Conservation (phyloP, 768 basidiomycete species). For the Paxillus ammoniavirescens region DNA sequence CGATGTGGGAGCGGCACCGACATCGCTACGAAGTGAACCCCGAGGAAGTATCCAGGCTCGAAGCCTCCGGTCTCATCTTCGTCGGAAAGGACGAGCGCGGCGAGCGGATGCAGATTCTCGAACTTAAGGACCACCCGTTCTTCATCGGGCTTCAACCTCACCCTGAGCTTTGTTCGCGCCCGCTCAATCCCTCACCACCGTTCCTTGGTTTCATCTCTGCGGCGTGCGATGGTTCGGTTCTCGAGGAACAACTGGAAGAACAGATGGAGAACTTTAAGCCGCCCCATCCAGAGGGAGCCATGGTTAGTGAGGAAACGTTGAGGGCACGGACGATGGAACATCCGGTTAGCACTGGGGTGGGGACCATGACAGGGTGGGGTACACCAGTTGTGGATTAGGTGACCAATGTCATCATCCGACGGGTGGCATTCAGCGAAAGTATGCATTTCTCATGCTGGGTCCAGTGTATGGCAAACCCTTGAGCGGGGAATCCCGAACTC, state of each 20-base stretch:
- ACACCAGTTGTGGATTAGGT: conserved; percentile 20
- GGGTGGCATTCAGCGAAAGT: background rate
- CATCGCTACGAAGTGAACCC: conserved; percentile 98
- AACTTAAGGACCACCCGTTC: conserved; percentile 89
- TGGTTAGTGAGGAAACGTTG: conserved; percentile 67
- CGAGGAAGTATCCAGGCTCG: conserved; percentile 68
- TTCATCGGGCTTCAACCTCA: conserved; percentile 95
- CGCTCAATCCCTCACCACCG: conserved; percentile 94
- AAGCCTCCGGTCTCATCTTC: conserved; percentile 71
- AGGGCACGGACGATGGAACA: conserved; percentile 36
- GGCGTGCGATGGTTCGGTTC: conserved; percentile 48
- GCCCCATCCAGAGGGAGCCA: conserved; percentile 72
- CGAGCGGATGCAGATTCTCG: conserved; percentile 96
- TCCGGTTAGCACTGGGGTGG: conserved; percentile 19
- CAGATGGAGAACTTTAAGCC: conserved; percentile 65
- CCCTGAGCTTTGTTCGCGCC: conserved; percentile 97
- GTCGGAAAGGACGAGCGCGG: conserved; percentile 93
- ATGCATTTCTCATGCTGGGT: background rate
- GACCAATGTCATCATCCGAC: too few relatives aligned
- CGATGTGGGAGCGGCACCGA: conserved; percentile 94
- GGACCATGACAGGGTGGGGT: conserved; percentile 21
- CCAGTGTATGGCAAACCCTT: too few relatives aligned
- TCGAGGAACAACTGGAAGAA: conserved; percentile 69
- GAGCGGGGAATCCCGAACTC: too few relatives aligned
- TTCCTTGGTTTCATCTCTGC: conserved; percentile 97